These are phyloP conservation scores for Pseudocercospora macadamiae DNA, from an alignment of 2,329 filamentous ascomycete species.

Conservation along the genomic window DNA sequence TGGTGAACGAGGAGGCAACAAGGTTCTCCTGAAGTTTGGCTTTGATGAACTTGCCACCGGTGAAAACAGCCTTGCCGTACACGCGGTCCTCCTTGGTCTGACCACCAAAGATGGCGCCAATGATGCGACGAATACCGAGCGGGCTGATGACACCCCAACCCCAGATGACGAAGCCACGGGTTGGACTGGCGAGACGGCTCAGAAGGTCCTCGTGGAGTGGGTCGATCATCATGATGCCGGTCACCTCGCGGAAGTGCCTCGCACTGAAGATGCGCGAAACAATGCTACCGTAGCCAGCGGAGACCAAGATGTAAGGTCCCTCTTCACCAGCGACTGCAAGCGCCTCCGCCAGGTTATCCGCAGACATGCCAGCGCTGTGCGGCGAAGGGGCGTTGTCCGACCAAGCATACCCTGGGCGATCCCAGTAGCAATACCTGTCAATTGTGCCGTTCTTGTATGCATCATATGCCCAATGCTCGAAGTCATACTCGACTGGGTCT, in stretches of 20 bases:
- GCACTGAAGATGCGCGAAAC: constrained; percentile 91
- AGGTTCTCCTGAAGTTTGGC: constrained; percentile 91
- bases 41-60: constrained; percentile 82
- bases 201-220: constrained; percentile 87
- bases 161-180: constrained; percentile 84
- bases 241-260: constrained; percentile 73
- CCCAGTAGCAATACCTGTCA: constrained; percentile 88
- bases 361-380: constrained; percentile 89
- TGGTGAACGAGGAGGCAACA: constrained; percentile 80
- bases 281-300: constrained; percentile 82
- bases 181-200: constrained; percentile 64
- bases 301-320: constrained; percentile 86
- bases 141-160: constrained; percentile 82
- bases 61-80: constrained; percentile 77
- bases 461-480: constrained; percentile 78
- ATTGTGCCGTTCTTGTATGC: constrained; percentile 81
- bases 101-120: constrained; percentile 79
- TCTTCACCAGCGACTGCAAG: constrained; percentile 77
- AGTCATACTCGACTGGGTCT: constrained; percentile 72
- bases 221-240: constrained; percentile 83
- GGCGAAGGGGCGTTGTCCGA: constrained; percentile 91
- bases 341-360: constrained; percentile 84
- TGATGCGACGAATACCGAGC: constrained; percentile 78
- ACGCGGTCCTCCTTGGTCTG: constrained; percentile 81
- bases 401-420: constrained; percentile 88